These are phyloP conservation scores for Suhomyces kilbournensis DNA, from an alignment of 805 yeast genomes.

Conservation along the genomic window DNA sequence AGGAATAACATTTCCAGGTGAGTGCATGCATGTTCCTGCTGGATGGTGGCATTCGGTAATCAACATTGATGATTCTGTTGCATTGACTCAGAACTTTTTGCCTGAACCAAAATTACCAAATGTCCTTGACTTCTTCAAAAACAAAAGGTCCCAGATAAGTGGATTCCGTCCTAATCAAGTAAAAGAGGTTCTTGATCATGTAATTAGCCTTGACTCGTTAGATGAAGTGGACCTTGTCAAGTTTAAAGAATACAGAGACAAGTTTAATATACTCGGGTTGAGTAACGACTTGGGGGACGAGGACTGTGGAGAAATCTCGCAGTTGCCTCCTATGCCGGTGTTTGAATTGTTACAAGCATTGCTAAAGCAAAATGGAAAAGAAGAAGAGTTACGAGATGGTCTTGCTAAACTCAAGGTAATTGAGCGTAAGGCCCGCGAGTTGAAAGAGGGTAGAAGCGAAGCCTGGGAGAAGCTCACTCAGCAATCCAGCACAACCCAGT, in stretches of 20 bases:
- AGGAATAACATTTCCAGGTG: slow-evolving; percentile 77
- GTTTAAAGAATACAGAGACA: slow-evolving; percentile 26
- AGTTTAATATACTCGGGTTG: slow-evolving; percentile 21
- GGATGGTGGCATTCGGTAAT: slow-evolving; percentile 98
- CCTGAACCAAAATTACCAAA: slow-evolving; percentile 60
- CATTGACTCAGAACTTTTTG: slow-evolving; percentile 86
- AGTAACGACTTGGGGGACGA: slow-evolving; percentile 40
- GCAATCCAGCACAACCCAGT: slow-evolving; percentile 9
- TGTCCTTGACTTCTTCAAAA: slow-evolving; percentile 64
- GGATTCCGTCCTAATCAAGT: slow-evolving; percentile 69
- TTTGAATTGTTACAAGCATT: slow-evolving; percentile 58
- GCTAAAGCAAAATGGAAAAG: slow-evolving; percentile 39
- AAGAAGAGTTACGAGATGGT: slow-evolving; percentile 30
- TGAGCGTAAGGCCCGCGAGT: slow-evolving; percentile 28
- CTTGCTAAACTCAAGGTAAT: slow-evolving; percentile 29
- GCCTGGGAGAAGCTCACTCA: slow-evolving; percentile 50
- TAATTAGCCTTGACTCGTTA: slow-evolving; percentile 9
- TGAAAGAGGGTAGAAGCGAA: slow-evolving; percentile 40
- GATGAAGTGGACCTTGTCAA: slow-evolving; percentile 10
- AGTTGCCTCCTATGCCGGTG: slow-evolving; percentile 51
- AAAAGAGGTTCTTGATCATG: slow-evolving; percentile 28
- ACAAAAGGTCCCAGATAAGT: slow-evolving; percentile 67
- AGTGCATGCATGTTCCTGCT: slow-evolving; percentile 86
- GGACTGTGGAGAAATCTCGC: slow-evolving; percentile 59
- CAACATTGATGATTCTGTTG: slow-evolving; percentile 79